These are phyloP conservation scores for Euryodendron excelsum DNA, from an alignment of 148 eudicot species.

Conservation along the genomic window DNA sequence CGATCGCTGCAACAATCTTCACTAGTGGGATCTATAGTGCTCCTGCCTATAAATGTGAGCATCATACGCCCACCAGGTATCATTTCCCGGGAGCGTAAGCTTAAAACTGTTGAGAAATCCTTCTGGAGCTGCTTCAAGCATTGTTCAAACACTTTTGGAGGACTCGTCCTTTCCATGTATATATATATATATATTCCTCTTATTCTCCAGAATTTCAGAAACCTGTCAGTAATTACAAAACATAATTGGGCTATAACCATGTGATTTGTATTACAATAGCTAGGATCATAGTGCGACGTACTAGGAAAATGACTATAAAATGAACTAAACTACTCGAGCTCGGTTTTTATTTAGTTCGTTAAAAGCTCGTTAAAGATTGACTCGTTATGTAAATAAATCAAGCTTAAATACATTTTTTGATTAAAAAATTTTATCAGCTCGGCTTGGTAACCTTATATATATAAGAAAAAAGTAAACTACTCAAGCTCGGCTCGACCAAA, in stretches of 20 bases:
- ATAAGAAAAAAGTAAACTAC: no score
- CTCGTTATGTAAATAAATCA: no score
- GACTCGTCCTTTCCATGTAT: constrained; percentile 33
- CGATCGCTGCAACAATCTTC: constrained; percentile 18
- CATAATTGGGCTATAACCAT: neutral
- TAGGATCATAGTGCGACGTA: no score
- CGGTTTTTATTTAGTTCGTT: no score
- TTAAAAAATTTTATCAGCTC: no score
- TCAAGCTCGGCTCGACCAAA: no score
- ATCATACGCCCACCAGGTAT: constrained; percentile 46
- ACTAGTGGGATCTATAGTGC: constrained; percentile 2
- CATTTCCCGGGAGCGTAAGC: constrained; percentile 42
- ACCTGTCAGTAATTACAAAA: constrained; percentile 22
- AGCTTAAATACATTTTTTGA: no score
- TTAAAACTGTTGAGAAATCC: constrained; percentile 45
- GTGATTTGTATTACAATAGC: no score
- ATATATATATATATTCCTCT: constrained; percentile 40
- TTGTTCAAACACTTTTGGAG: constrained; percentile 32
- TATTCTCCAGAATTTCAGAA: constrained; percentile 40
- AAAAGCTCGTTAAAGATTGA: no score
- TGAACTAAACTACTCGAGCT: no score
- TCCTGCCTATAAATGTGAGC: constrained; percentile 36
- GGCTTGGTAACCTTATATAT: no score
- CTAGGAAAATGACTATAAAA: no score
- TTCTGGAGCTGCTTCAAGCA: constrained; percentile 41